Evolutionary conservation across 116 monocot species (phyloP), one percentile per base, ranked within the genome.

Genomic region (Phalaenopsis hybrid): DNA sequence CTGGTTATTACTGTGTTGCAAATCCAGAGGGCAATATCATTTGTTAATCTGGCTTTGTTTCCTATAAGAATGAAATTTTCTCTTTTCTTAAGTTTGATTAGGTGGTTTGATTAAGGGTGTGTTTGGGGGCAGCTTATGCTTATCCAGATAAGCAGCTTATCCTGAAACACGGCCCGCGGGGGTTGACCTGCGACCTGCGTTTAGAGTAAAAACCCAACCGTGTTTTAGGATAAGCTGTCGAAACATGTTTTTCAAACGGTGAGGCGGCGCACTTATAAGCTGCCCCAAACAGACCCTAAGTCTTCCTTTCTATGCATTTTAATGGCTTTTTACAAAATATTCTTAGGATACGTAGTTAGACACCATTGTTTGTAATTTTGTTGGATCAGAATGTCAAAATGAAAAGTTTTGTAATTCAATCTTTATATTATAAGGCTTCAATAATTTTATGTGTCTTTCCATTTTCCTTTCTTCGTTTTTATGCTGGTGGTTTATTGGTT

Each of bases 401-500:
- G 6, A 9, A 25, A 65, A 25, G 65, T 25, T 65, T 6, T 65
- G 7, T 65, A 25, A 65, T 28, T 65, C 25, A 0, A 65, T 65
- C 10, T 25, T 23, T 25, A 65, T 65, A 23, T 65, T 65, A 65
- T 55, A 55, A 55, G 51, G 1, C 11, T 51, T 51, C 11, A 51
- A 55, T 15, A 55, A 3, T 55, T 55, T 55, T 55, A 55, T 55
- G 55, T 65, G 65, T 23, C 13, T 59, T 59, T 59, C 23, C 65
- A 65, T 65, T 65, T 65, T 65, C 65, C 59, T 59, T 59, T 59
- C 65, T 65, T 65, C 8, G 65, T 65, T n/a, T 25, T 23, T 65
- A 65, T 65, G 65, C 23, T 23, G 65, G 1, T 25, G 15, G 25
- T 65, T 65, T 25, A 65, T 65, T 1, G 6, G 65, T 25, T 16